These are phyloP conservation scores for Penicillium crustosum DNA, from an alignment of 2,329 filamentous ascomycete species.

Conservation along the genomic window DNA sequence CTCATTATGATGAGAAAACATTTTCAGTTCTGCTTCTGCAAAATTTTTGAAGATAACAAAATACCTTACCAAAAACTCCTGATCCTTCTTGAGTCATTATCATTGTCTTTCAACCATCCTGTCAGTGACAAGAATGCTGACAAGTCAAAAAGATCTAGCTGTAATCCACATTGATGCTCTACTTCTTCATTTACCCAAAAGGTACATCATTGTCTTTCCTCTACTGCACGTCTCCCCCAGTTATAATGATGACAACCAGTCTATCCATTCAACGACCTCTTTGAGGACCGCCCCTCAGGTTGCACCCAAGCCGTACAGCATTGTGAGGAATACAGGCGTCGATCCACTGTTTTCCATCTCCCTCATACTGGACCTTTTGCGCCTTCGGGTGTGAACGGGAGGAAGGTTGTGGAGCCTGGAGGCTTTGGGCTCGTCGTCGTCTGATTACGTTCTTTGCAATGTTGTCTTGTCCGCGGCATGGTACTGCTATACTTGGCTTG, in stretches of 20 bases:
- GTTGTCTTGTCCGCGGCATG: slow-evolving; percentile 15
- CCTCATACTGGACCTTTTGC: slow-evolving; percentile 47
- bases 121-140: slow-evolving; percentile 19
- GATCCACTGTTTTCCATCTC: slow-evolving; percentile 35
- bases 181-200: slow-evolving; percentile 12
- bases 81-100: slow-evolving; percentile 32
- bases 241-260: slow-evolving; percentile 60
- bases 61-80: slow-evolving; percentile 60
- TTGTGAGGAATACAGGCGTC: slow-evolving; percentile 18
- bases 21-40: slow-evolving; percentile 66
- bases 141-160: slow-evolving; percentile 18
- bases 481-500: slow-evolving; percentile 37
- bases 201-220: slow-evolving; percentile 24
- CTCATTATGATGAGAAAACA: slow-evolving; percentile 51
- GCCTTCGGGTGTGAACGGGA: slow-evolving; percentile 29
- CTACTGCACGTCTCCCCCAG: slow-evolving; percentile 12
- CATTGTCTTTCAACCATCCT: slow-evolving; percentile 14
- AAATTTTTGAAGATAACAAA: slow-evolving; percentile 57
- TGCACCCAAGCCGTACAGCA: slow-evolving; percentile 22
- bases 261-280: slow-evolving; percentile 62
- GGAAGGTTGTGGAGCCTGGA: slow-evolving; percentile 47
- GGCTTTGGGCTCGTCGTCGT: slow-evolving; percentile 28
- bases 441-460: slow-evolving; percentile 19
- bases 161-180: slow-evolving; percentile 5
- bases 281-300: slow-evolving; percentile 42